A percentile compares a stretch with the other conserved stretches of the same genome.
phyloP scores from a whole-genome alignment of 2,329 filamentous ascomycete genomes.

The Phaeophleospora eucalypticola region DNA sequence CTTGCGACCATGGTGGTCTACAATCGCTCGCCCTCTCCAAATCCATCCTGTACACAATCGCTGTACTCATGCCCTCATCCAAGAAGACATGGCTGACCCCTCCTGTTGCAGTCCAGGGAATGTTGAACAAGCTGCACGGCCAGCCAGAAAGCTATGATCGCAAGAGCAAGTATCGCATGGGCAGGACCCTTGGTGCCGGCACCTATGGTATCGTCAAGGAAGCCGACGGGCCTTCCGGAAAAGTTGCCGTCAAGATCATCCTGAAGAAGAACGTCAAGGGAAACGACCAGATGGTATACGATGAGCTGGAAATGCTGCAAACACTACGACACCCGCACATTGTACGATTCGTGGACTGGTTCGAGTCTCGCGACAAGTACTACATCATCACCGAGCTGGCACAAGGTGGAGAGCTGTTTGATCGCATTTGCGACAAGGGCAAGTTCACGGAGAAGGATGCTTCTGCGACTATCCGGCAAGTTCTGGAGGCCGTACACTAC shows the following conservation, averaged over 20 bases:
- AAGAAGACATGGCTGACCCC: conserved; percentile 20
- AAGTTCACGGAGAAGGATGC: conserved; percentile 99
- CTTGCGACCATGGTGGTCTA: conserved; percentile 1
- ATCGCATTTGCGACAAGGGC: conserved; percentile 95
- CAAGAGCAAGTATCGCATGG: conserved; percentile 92
- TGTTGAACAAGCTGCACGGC: conserved; percentile 93
- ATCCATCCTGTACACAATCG: conserved; percentile 7
- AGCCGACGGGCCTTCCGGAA: conserved; percentile 76
- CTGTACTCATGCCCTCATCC: conserved; percentile 10
- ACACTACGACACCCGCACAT: conserved; percentile 89
- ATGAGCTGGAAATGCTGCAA: conserved; percentile 92
- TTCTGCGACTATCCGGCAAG: conserved; percentile 89
- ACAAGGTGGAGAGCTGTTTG: conserved; percentile 93
- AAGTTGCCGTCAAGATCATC: conserved; percentile 98
- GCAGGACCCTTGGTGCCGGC: conserved; percentile 87
- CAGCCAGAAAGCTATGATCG: conserved; percentile 98
- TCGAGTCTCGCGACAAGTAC: conserved; percentile 98
- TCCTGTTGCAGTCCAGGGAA: conserved; percentile 37
- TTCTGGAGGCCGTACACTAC: conserved; percentile 89
- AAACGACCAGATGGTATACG: conserved; percentile 98
- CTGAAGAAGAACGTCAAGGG: conserved; percentile 98
- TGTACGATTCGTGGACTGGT: conserved; percentile 97
- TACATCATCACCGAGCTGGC: conserved; percentile 98
- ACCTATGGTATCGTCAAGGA: conserved; percentile 98
- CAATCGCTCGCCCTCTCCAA: conserved; percentile 2